Base-by-base conservation (phyloP, 257 asterid genomes). In the Buddleja alternifolia region DNA sequence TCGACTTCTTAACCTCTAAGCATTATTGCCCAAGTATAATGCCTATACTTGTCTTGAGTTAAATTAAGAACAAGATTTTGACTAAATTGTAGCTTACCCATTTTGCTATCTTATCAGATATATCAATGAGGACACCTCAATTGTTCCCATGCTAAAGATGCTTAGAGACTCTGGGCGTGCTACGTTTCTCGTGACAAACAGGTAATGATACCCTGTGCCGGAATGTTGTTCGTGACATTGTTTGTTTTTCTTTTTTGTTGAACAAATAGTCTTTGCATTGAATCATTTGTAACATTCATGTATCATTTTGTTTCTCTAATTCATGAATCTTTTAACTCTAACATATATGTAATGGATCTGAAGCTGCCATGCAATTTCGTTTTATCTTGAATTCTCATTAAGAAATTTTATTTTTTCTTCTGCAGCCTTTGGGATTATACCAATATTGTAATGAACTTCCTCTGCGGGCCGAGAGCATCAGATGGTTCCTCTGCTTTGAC, bases 351-450 rank as follows among this genome's bases (percentile, higher is more conserved):
- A 42, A 48, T 48, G 32, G 29, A 34, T 23, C 62, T 53, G 53
- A 46, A 55, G 53, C 20, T 73, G 51, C 64, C 46, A 16, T 46
- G 12, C 46, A 42, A 62, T 52, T 54, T 39, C 66, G 23, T 61
- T 62, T 64, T 29, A 57, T 51, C 52, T 42, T 24, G 48, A 42
- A 52, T 21, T 51, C 72, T 65, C 61, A 50, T 64, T 52, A 40
- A 51, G 57, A 53, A 25, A 60, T 36, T 29, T 24, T 45, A 37
- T 71, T 63, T 42, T 58, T 69, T 81, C 19, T 78, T 58, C 44
- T 85, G 94, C 97, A 94, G 99, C 81, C 85, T 94, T 59, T 94
- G 99, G 99, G 99, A 94, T 81, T 94, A 91, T 66, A 87, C 99
- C 60, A 91, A 87, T 70, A 73, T 89, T 24, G 97, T 94, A 24